Evolutionary conservation across 1,139 yeast genomes (phyloP), one percentile per base, ranked within the genome.

Genomic region (Fermentozyma sake): DNA sequence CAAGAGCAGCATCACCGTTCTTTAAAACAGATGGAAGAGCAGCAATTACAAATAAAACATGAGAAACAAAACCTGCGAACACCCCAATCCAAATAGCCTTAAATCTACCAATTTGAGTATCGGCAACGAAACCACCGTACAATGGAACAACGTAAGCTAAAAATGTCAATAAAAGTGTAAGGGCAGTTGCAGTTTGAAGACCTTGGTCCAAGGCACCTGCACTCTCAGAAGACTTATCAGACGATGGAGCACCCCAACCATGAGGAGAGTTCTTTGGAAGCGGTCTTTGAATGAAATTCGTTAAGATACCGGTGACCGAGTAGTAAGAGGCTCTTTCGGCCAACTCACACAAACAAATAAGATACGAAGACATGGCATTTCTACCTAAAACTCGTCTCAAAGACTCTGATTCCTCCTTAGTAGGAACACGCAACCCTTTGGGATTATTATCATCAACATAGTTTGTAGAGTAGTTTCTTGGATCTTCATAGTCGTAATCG

Each of bases 261-360:
- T 37, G 39, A 13, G 41, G 41, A 6, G 41, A 37, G 23, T 34
- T 18, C n/a, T 24, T 23, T 4, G 49, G 48, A 25, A 46, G 33
- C 4, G 52, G 52, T 32, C 48, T 38, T 27, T 43, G 46, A 24
- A 47, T 47, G 24, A 45, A 47, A 30, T 47, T 47, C 17, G 48
- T 32, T 31, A 47, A 39, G 12, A 47, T 30, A 29, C 42, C 44
- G 10, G 35, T 28, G 7, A 46, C 41, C 7, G 49, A 42, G 27
- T 41, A 47, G 30, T 43, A 47, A 3, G 50, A 45, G n/a, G 47
- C 52, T 33, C 50, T 37, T 32, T 45, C 52, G n/a, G 49, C 49
- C 35, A 47, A 40, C 25, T 47, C 52, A 6, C 40, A 38, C 11
- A 46, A 35, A 32, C 50, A 47, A 20, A 47, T 42, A 26, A 45